These are phyloP conservation scores for Phytophthora lateralis DNA, from an alignment of 352 stramenopile genomes.

Conservation along the genomic window DNA sequence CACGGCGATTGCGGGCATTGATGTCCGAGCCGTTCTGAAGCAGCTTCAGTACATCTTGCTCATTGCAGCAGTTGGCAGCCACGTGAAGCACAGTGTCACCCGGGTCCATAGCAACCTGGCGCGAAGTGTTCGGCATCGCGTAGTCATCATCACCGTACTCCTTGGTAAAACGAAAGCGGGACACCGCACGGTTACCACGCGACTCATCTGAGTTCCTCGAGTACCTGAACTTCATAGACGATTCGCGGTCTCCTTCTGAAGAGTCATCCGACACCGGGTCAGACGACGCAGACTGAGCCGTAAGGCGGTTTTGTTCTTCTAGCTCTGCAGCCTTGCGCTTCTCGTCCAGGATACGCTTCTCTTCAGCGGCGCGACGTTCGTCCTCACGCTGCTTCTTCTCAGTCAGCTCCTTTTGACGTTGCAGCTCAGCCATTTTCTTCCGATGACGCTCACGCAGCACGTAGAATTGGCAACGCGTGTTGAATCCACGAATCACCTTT, in stretches of 20 bases:
- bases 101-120: slow-evolving; percentile 83
- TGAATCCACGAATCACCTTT: slow-evolving; percentile 67
- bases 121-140: slow-evolving; percentile 55
- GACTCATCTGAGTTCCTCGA: slow-evolving; percentile 21
- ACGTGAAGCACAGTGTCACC: slow-evolving; percentile 89
- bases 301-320: slow-evolving; percentile 66
- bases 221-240: slow-evolving; percentile 33
- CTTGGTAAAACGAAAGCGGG: slow-evolving; percentile 84
- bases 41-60: slow-evolving; percentile 85
- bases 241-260: slow-evolving; percentile 56
- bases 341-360: slow-evolving; percentile 42
- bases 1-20: slow-evolving; percentile 80
- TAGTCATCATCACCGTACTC: slow-evolving; percentile 68
- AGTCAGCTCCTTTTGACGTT: slow-evolving; percentile 44
- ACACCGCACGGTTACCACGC: slow-evolving; percentile 47
- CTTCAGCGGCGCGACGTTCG: slow-evolving; percentile 32
- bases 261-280: slow-evolving; percentile 81
- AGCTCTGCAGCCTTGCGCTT: slow-evolving; percentile 54
- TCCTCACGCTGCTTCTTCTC: slow-evolving; percentile 46
- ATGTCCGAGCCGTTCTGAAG: slow-evolving; percentile 89
- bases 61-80: slow-evolving; percentile 86
- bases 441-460: slow-evolving; percentile 55
- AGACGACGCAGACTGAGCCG: slow-evolving; percentile 60
- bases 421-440: slow-evolving; percentile 45
- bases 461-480: slow-evolving; percentile 63